A percentile compares a stretch with the other conserved stretches of the same genome.
phyloP scores from a whole-genome alignment of 306 rosid species.

The Lathyrus oleraceus region DNA sequence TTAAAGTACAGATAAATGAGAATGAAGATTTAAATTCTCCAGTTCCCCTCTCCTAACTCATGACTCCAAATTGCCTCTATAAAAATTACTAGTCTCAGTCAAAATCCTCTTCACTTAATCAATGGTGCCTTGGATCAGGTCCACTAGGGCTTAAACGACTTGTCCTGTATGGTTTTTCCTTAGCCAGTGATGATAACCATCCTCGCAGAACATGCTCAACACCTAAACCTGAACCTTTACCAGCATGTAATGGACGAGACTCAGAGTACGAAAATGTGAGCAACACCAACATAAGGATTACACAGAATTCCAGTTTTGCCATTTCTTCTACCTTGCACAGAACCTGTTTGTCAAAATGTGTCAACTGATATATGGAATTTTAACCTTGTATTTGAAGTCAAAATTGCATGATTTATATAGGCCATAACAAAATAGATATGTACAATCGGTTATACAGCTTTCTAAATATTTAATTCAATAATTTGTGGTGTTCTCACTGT shows the following conservation, averaged over 20 bases:
- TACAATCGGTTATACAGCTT: not conserved
- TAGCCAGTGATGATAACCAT: not conserved
- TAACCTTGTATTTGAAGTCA: not conserved
- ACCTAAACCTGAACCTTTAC: not conserved
- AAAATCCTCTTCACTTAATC: not conserved
- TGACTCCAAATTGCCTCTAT: not conserved
- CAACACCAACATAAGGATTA: conserved; percentile 13
- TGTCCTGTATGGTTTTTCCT: not conserved
- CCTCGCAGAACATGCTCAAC: not conserved
- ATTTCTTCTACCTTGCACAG: not conserved
- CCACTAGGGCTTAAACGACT: conserved; percentile 10
- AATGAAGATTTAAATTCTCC: not conserved
- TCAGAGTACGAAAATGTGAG: conserved; percentile 4
- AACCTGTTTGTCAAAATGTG: not conserved
- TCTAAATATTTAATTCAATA: not conserved
- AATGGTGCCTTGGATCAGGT: conserved; percentile 20
- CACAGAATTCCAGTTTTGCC: not conserved
- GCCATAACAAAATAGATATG: not conserved
- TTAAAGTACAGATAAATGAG: not conserved
- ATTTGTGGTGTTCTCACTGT: not conserved
- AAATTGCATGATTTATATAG: conserved; percentile 8
- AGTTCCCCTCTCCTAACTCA: not conserved
- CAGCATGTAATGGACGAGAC: not conserved
- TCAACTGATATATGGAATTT: not conserved
- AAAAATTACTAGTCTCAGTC: not conserved